Conservation (phyloP, 2,329 filamentous ascomycete species). For the Colletotrichum sp. region DNA sequence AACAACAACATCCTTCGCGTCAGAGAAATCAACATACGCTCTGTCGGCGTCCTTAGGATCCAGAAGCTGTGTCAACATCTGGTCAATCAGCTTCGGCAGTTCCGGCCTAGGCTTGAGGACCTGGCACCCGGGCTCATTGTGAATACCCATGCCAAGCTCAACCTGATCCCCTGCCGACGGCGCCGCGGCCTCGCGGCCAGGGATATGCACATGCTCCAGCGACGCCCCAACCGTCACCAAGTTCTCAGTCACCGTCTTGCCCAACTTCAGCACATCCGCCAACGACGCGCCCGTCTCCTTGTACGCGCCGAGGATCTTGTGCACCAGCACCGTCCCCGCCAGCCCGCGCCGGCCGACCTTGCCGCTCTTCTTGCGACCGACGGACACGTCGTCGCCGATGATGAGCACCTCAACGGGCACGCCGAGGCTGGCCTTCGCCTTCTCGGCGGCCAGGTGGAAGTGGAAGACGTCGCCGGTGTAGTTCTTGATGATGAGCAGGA, state of each 20-base stretch:
- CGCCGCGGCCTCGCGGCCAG: slow-evolving; percentile 42
- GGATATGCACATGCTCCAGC: slow-evolving; percentile 59
- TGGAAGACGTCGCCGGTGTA: slow-evolving; percentile 68
- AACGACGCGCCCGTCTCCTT: slow-evolving; percentile 15
- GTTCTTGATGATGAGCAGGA: slow-evolving; percentile 72
- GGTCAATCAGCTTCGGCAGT: slow-evolving; percentile 55
- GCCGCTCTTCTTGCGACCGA: slow-evolving; percentile 64
- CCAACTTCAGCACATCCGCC: slow-evolving; percentile 50
- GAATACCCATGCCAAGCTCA: slow-evolving; percentile 77
- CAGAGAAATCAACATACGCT: slow-evolving; percentile 62
- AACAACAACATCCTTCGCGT: slow-evolving; percentile 64
- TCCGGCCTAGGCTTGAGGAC: slow-evolving; percentile 46
- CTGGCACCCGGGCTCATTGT: slow-evolving; percentile 66
- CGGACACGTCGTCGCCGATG: slow-evolving; percentile 70
- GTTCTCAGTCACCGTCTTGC: slow-evolving; percentile 50
- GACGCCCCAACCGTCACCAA: slow-evolving; percentile 57
- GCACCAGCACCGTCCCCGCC: slow-evolving; percentile 68
- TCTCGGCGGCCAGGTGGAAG: slow-evolving; percentile 40
- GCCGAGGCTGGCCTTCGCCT: slow-evolving; percentile 26
- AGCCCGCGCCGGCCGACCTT: slow-evolving; percentile 72
- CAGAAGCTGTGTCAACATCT: slow-evolving; percentile 70
- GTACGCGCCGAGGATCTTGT: slow-evolving; percentile 70
- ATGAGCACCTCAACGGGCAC: slow-evolving; percentile 7
- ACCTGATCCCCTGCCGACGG: slow-evolving; percentile 56
- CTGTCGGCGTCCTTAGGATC: slow-evolving; percentile 67